Evolutionary conservation across 805 yeast genomes (phyloP).

Genomic region (Candida bentonensis): DNA sequence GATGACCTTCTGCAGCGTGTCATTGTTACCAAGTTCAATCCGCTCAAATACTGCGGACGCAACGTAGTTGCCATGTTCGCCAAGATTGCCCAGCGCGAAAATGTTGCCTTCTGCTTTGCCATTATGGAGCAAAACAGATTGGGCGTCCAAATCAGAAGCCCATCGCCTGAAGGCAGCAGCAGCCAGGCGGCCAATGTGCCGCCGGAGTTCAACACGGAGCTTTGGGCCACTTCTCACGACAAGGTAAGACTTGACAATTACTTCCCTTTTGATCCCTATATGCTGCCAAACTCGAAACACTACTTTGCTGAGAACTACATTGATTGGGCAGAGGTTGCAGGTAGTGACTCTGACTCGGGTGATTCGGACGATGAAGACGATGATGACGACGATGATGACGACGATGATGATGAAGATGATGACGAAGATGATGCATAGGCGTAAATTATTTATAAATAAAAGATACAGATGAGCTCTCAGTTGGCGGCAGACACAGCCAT

Average conservation of each 20-base stretch:
- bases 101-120: constrained; percentile 84
- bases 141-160: constrained; percentile 28
- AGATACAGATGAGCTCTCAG: neutral
- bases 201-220: constrained; percentile 28
- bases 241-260: constrained; percentile 85
- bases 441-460: too few species aligned
- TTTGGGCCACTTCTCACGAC: constrained; percentile 48
- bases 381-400: constrained; percentile 17
- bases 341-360: constrained; percentile 28
- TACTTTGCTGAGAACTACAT: constrained; percentile 46
- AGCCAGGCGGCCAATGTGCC: constrained; percentile 12
- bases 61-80: constrained; percentile 92
- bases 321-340: constrained; percentile 75
- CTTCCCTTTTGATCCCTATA: constrained; percentile 90
- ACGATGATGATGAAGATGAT: constrained; percentile 17
- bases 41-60: constrained; percentile 83
- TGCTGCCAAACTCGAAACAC: constrained; percentile 46
- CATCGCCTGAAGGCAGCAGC: constrained; percentile 13
- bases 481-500: too few species aligned
- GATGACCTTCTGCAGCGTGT: constrained; percentile 81
- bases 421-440: neutral
- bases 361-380: constrained; percentile 33
- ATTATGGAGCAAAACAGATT: constrained; percentile 83
- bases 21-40: constrained; percentile 80
- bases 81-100: constrained; percentile 75